Conservation (phyloP, 352 stramenopile species). For the Halophytophthora batemanensis region DNA sequence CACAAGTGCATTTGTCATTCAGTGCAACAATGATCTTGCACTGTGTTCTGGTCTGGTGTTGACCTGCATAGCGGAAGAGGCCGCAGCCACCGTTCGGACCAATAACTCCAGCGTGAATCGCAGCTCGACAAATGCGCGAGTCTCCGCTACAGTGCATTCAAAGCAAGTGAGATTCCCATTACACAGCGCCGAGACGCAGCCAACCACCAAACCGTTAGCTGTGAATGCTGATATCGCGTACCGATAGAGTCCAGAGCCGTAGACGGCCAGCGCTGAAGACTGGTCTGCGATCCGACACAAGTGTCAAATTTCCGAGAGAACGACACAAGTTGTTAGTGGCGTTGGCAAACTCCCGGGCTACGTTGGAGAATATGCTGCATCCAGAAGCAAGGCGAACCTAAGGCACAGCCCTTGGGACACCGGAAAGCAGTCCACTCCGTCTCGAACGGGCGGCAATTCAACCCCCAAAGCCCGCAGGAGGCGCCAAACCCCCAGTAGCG, state of each 20-base stretch:
- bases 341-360: too few species aligned
- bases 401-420: constrained; percentile 61
- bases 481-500: constrained; percentile 62
- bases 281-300: constrained; percentile 39
- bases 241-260: constrained; percentile 65
- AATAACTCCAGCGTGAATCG: constrained; percentile 74
- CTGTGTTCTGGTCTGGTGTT: neutral
- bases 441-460: constrained; percentile 62
- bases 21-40: neutral
- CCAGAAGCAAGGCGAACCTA: constrained; percentile 32
- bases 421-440: constrained; percentile 60
- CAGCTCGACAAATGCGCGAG: constrained; percentile 77
- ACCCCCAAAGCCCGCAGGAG: constrained; percentile 57
- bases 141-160: constrained; percentile 38
- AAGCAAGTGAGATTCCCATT: neutral
- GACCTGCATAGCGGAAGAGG: constrained; percentile 54
- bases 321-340: constrained; percentile 2
- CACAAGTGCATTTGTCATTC: neutral
- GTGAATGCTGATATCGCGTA: constrained; percentile 1
- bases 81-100: constrained; percentile 66
- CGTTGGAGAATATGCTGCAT: neutral
- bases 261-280: constrained; percentile 58
- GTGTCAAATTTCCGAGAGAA: too few species aligned
- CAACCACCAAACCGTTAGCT: too few species aligned
- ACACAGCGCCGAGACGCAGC: neutral